phyloP scores from a whole-genome alignment of 768 basidiomycete genomes.

The Lactarius deliciosus region DNA sequence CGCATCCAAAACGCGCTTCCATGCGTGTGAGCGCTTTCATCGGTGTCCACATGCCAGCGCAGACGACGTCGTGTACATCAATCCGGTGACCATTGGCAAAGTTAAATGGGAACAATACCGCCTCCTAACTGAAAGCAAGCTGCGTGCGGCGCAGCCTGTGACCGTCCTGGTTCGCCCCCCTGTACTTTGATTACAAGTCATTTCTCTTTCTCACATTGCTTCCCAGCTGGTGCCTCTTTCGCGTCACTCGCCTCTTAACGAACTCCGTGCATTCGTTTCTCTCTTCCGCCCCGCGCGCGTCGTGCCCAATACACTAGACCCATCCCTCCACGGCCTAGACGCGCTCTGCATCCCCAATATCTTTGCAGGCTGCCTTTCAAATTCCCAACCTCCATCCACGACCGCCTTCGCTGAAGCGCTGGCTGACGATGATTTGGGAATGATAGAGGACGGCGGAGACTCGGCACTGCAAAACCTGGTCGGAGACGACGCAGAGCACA shows the following conservation, averaged over 20 bases:
- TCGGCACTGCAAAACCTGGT: constrained; percentile 65
- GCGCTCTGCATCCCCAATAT: constrained; percentile 70
- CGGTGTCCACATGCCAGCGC: constrained; percentile 55
- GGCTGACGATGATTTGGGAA: constrained; percentile 14
- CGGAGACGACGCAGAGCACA: constrained; percentile 46
- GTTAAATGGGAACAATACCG: constrained; percentile 53
- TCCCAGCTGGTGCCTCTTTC: constrained; percentile 75
- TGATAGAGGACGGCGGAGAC: constrained; percentile 40
- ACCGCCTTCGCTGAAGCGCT: neutral
- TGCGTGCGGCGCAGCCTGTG: constrained; percentile 49
- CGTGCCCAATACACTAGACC: constrained; percentile 76
- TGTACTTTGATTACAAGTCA: neutral
- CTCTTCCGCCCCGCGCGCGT: constrained; percentile 78
- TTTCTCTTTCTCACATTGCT: neutral
- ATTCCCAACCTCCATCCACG: constrained; percentile 16
- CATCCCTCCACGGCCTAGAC: constrained; percentile 54
- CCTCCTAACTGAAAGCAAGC: constrained; percentile 43
- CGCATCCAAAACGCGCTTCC: constrained; percentile 69
- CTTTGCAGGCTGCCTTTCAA: constrained; percentile 59
- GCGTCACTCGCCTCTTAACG: constrained; percentile 86
- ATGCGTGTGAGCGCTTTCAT: constrained; percentile 87
- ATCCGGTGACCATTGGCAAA: constrained; percentile 73
- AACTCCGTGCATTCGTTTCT: constrained; percentile 75
- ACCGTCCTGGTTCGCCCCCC: constrained; percentile 56
- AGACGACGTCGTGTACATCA: constrained; percentile 75